A percentile compares a stretch with the other conserved stretches of the same genome.
phyloP scores from a whole-genome alignment of 257 asterid genomes.

The Lycium barbarum region DNA sequence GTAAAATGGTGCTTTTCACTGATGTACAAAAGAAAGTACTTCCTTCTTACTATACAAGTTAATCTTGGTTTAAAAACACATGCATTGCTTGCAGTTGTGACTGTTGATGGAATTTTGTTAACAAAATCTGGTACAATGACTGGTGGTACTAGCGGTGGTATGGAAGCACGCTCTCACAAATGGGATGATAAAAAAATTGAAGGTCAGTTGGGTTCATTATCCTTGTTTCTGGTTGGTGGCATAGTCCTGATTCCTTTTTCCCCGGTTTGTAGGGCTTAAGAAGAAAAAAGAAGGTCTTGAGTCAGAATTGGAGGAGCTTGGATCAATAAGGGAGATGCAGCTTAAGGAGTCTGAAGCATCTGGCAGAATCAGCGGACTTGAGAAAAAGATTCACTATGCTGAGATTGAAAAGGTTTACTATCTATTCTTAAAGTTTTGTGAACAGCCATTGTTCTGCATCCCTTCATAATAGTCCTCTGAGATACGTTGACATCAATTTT shows the following conservation, averaged over 20 bases:
- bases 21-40: conserved; percentile 2
- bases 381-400: conserved; percentile 94
- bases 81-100: conserved; percentile 64
- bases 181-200: conserved; percentile 98
- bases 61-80: conserved; percentile 10
- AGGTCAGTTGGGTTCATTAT: conserved; percentile 53
- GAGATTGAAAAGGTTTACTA: conserved; percentile 86
- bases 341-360: conserved; percentile 97
- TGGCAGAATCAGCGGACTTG: conserved; percentile 93
- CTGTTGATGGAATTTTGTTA: conserved; percentile 89
- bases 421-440: neutral
- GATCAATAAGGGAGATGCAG: conserved; percentile 97
- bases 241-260: conserved; percentile 33
- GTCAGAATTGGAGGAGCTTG: conserved; percentile 85
- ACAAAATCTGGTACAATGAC: conserved; percentile 99
- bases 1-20: conserved; percentile 43
- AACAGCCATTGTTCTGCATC: conserved; percentile 1
- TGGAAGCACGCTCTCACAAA: conserved; percentile 98
- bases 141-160: conserved; percentile 98
- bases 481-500: neutral
- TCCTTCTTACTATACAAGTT: conserved; percentile 19
- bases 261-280: conserved; percentile 68
- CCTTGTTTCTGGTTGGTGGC: conserved; percentile 30
- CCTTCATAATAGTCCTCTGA: conserved; percentile 1
- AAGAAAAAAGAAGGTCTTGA: conserved; percentile 83